These are phyloP conservation scores for Penicillium angulare DNA, from an alignment of 495 filamentous ascomycete genomes.

Conservation along the genomic window DNA sequence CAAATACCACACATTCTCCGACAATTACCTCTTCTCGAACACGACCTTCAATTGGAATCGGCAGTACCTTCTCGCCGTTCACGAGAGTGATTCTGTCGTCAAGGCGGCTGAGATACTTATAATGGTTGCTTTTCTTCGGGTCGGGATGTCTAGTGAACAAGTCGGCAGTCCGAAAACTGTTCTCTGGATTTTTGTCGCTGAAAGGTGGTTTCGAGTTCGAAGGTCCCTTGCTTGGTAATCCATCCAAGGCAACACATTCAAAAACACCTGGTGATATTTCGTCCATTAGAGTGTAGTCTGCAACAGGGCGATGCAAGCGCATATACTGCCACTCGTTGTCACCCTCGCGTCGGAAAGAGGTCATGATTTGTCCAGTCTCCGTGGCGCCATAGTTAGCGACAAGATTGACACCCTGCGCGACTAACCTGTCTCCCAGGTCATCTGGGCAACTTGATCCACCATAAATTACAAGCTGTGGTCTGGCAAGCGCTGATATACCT, in stretches of 20 bases:
- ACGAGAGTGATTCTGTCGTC: constrained; percentile 61
- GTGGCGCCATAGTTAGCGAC: constrained; percentile 52
- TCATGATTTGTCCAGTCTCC: constrained; percentile 58
- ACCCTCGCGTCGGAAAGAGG: constrained; percentile 37
- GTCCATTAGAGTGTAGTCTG: constrained; percentile 52
- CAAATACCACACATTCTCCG: constrained; percentile 41
- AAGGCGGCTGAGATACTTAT: constrained; percentile 57
- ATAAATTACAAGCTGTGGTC: constrained; percentile 46
- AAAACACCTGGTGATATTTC: constrained; percentile 48
- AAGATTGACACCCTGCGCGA: constrained; percentile 53
- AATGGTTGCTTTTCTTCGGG: constrained; percentile 49
- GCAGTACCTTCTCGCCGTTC: constrained; percentile 70
- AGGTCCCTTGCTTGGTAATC: constrained; percentile 64
- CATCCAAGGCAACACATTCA: constrained; percentile 58
- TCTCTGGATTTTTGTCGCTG: constrained; percentile 49
- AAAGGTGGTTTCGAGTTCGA: constrained; percentile 58
- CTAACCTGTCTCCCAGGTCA: constrained; percentile 54
- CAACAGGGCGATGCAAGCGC: constrained; percentile 36
- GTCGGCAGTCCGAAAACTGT: constrained; percentile 38
- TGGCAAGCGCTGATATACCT: constrained; percentile 32
- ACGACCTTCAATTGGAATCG: constrained; percentile 57
- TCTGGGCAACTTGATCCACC: constrained; percentile 56
- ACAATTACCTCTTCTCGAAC: constrained; percentile 35
- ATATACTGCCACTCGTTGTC: constrained; percentile 72
- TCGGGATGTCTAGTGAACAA: constrained; percentile 52